These are phyloP conservation scores for Corinectria fuckeliana DNA, from an alignment of 2,329 filamentous ascomycete species.

Conservation along the genomic window DNA sequence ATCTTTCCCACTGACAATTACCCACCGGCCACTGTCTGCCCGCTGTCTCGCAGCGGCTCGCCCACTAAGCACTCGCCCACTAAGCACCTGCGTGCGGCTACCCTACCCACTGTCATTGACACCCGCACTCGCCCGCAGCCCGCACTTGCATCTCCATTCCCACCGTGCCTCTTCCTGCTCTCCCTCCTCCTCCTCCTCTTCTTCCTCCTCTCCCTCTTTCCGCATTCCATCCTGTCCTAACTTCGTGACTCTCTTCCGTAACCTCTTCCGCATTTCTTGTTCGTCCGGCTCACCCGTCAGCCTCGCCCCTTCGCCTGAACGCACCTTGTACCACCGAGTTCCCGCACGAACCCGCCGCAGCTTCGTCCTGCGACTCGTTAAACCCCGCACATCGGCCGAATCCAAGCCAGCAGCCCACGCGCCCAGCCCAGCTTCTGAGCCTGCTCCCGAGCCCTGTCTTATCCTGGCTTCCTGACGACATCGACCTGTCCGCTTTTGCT, in stretches of 20 bases:
- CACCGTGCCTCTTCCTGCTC: slow-evolving; percentile 16
- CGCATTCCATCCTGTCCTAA: slow-evolving; percentile 5
- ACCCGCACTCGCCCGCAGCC: no score
- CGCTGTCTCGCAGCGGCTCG: neutral
- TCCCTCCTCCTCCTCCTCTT: slow-evolving; percentile 24
- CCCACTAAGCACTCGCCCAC: neutral
- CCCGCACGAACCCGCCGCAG: slow-evolving; percentile 17
- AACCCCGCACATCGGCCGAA: slow-evolving; percentile 19
- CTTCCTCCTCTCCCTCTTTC: slow-evolving; percentile 25
- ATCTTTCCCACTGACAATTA: slow-evolving; percentile 7
- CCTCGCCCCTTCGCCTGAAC: slow-evolving; percentile 1
- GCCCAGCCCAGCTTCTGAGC: neutral
- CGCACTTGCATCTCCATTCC: slow-evolving; percentile 28
- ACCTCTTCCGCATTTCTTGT: slow-evolving; percentile 13
- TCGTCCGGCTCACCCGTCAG: slow-evolving; percentile 14
- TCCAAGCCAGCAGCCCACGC: neutral
- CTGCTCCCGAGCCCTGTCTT: slow-evolving; percentile 8
- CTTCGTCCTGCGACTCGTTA: slow-evolving; percentile 17
- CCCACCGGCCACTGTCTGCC: neutral
- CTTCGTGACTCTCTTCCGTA: slow-evolving; percentile 11
- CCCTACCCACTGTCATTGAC: slow-evolving; percentile 2
- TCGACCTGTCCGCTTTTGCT: slow-evolving; percentile 6
- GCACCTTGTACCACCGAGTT: slow-evolving; percentile 12
- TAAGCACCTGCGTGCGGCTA: slow-evolving; percentile 3
- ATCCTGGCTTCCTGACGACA: slow-evolving; percentile 7